These are phyloP conservation scores for Styphnolobium japonicum DNA, from an alignment of 306 rosid genomes.

Conservation along the genomic window DNA sequence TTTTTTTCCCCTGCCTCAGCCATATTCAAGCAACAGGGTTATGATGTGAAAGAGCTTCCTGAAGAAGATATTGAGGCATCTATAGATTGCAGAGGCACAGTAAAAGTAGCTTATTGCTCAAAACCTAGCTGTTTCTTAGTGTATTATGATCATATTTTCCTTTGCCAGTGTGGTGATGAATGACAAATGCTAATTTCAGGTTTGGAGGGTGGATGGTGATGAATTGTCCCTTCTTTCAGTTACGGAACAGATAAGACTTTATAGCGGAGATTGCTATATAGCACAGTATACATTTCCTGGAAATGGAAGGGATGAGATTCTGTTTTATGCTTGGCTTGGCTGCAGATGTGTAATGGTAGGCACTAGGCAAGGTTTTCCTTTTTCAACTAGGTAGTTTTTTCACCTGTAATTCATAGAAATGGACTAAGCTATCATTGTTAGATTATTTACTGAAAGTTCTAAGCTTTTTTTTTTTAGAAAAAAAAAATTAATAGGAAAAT, in stretches of 20 bases:
- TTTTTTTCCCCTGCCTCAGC: conserved; percentile 54
- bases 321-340: conserved; percentile 87
- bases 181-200: too few relatives aligned
- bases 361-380: conserved; percentile 30
- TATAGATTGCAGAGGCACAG: conserved; percentile 65
- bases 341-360: conserved; percentile 56
- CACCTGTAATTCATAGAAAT: conserved; percentile 2
- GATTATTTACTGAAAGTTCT: background rate
- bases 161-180: too few relatives aligned
- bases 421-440: background rate
- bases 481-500: background rate
- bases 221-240: conserved; percentile 51
- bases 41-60: conserved; percentile 89
- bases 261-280: conserved; percentile 86
- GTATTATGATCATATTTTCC: background rate
- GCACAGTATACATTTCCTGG: conserved; percentile 69
- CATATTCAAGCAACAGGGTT: conserved; percentile 98
- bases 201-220: conserved; percentile 85
- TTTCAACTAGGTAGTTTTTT: background rate
- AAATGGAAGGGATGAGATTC: conserved; percentile 70
- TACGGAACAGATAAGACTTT: conserved; percentile 61
- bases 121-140: background rate
- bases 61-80: conserved; percentile 63
- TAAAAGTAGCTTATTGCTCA: conserved; percentile 57
- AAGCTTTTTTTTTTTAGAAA: background rate